A percentile compares a stretch with the other conserved stretches of the same genome.
Evolutionary conservation across 106 monocot genomes (phyloP).

Genomic region (Cymbidium sinense): DNA sequence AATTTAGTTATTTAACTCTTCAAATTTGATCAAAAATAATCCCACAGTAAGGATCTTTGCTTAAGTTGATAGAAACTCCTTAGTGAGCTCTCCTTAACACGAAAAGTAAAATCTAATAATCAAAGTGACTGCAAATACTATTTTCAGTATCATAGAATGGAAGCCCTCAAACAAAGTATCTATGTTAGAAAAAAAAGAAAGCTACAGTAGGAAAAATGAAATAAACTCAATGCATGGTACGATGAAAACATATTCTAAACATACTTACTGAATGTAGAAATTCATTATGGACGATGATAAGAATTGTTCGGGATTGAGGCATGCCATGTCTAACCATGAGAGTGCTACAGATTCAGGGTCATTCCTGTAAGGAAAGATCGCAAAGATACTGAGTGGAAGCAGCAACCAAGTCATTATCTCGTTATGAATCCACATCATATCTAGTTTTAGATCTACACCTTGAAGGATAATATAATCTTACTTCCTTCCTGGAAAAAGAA

Average conservation of each 20-base stretch:
- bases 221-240: not conserved
- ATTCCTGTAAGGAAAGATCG: slow-evolving; percentile 37
- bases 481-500: slow-evolving; percentile 48
- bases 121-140: not conserved
- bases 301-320: slow-evolving; percentile 68
- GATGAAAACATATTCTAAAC: not conserved
- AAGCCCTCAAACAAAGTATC: not conserved
- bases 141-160: not conserved
- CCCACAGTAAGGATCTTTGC: too few relatives aligned
- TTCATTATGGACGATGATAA: slow-evolving; percentile 89
- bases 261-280: slow-evolving; percentile 83
- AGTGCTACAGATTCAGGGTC: slow-evolving; percentile 66
- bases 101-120: not conserved
- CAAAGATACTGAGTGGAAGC: not conserved
- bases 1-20: too few relatives aligned
- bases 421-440: not conserved
- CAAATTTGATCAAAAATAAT: too few relatives aligned
- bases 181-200: not conserved
- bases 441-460: slow-evolving; percentile 33
- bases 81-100: not conserved
- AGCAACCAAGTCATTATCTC: not conserved
- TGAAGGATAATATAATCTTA: slow-evolving; percentile 73
- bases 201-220: not conserved
- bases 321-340: slow-evolving; percentile 56
- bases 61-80: not conserved